Conservation (phyloP, 2,329 filamentous ascomycete species). For the Fonsecaea pedrosoi region DNA sequence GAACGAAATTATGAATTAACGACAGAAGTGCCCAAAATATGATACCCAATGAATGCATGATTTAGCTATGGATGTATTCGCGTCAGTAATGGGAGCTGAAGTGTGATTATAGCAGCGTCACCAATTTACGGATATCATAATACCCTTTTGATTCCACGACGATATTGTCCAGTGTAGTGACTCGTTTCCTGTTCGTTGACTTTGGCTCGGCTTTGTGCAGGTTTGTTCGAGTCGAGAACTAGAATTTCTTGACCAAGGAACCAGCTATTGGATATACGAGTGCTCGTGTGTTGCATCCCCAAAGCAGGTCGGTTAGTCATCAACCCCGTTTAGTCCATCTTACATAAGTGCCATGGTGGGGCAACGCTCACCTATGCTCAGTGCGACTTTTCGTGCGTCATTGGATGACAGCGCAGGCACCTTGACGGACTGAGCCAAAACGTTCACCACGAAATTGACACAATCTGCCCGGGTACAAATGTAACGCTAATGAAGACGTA, state of each 20-base stretch:
- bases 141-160: neutral
- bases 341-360: constrained; percentile 1
- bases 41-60: constrained; percentile 17
- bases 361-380: neutral
- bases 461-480: neutral
- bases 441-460: neutral
- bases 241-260: neutral
- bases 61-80: neutral
- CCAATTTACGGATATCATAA: neutral
- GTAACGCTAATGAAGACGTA: constrained; percentile 7
- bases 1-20: constrained; percentile 15
- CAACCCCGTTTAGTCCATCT: neutral
- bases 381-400: neutral
- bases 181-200: neutral
- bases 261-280: neutral
- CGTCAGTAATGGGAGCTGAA: neutral
- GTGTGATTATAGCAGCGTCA: neutral
- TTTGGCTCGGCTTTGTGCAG: neutral
- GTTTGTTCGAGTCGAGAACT: neutral
- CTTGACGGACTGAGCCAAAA: neutral
- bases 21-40: constrained; percentile 8
- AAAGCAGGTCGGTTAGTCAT: neutral
- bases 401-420: neutral
- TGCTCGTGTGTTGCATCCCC: neutral
- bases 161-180: neutral